A percentile compares a stretch with the other conserved stretches of the same genome.
phyloP scores from a whole-genome alignment of 495 filamentous ascomycete genomes.

The Xylaria sp. region DNA sequence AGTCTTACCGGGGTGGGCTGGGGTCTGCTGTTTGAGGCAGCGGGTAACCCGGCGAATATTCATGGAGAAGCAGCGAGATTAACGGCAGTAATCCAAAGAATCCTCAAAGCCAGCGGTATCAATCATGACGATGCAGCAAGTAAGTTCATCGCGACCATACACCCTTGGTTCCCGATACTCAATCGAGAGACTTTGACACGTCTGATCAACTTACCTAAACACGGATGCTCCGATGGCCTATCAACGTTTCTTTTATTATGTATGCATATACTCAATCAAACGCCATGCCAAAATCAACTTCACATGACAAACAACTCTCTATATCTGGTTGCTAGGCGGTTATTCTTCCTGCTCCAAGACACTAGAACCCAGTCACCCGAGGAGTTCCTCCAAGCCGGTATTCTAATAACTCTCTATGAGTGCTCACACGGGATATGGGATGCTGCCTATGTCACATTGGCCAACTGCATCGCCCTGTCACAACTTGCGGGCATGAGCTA shows the following conservation, averaged over 20 bases:
- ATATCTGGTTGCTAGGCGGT: background rate
- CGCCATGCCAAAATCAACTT: background rate
- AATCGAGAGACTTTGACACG: background rate
- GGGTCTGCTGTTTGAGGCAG: background rate
- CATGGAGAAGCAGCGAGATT: background rate
- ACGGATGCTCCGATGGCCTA: background rate
- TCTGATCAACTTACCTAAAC: background rate
- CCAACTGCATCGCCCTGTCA: background rate
- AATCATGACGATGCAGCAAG: background rate
- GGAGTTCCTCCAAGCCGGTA: background rate
- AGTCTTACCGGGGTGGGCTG: background rate
- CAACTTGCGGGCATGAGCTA: background rate
- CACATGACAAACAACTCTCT: background rate
- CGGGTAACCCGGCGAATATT: background rate
- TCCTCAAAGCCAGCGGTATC: background rate
- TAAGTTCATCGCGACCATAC: background rate
- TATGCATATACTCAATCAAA: background rate
- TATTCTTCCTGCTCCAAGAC: background rate
- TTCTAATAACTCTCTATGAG: background rate
- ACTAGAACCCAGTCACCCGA: background rate
- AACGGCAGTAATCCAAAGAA: background rate
- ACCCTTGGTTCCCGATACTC: conserved; percentile 1
- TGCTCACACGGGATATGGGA: background rate
- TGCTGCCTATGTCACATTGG: background rate
- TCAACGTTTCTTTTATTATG: background rate